These are phyloP conservation scores for Prunella vulgaris DNA, from an alignment of 257 asterid species.

Conservation along the genomic window DNA sequence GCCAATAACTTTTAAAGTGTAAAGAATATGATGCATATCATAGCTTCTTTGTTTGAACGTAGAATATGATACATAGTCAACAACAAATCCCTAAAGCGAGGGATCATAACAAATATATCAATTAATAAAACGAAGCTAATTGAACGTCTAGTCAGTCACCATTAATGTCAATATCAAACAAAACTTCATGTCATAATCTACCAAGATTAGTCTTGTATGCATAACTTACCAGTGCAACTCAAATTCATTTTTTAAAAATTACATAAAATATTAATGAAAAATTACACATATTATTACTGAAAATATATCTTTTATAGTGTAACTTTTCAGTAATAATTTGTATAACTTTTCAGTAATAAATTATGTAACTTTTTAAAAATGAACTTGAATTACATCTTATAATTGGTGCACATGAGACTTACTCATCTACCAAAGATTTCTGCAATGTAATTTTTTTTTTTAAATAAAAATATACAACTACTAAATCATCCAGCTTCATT, in stretches of 20 bases:
- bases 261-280: too few relatives aligned
- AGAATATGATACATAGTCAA: not conserved
- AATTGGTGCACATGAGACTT: too few relatives aligned
- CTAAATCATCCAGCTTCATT: not conserved
- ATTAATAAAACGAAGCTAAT: not conserved
- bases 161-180: conserved; percentile 5
- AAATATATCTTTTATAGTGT: too few relatives aligned
- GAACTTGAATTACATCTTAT: too few relatives aligned
- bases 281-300: too few relatives aligned
- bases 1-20: not conserved
- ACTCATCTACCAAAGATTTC: not conserved
- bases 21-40: not conserved
- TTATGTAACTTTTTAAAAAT: too few relatives aligned
- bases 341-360: too few relatives aligned
- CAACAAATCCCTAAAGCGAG: conserved; percentile 14
- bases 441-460: not conserved
- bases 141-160: conserved; percentile 25
- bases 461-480: not conserved
- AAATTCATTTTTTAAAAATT: too few relatives aligned
- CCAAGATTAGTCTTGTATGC: too few relatives aligned
- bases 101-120: not conserved
- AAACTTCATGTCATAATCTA: conserved; percentile 15
- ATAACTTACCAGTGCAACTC: too few relatives aligned
- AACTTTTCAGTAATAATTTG: too few relatives aligned
- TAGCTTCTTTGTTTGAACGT: too few relatives aligned